Percentiles rank a stretch among this genome's conserved stretches.
Conservation (phyloP, 176 grass and related monocot species). For the Oryza glaberrima region DNA sequence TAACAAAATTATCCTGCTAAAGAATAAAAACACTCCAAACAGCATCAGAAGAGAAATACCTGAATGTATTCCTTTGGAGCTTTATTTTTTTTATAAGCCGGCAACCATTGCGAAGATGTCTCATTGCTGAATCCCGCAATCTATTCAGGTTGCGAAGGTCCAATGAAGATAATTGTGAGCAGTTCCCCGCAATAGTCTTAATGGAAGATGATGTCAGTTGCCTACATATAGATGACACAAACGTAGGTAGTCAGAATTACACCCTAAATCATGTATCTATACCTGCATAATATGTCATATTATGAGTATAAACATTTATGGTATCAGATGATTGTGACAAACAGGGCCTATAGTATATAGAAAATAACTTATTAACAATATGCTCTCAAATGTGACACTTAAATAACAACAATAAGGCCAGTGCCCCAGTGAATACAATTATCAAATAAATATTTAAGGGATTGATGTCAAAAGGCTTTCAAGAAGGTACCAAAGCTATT, state of each 20-base stretch:
- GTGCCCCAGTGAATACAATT: not conserved
- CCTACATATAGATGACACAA: slow-evolving; percentile 51
- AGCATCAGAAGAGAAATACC: slow-evolving; percentile 31
- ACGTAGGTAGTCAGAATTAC: slow-evolving; percentile 36
- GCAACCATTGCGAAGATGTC: slow-evolving; percentile 62
- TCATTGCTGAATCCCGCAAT: slow-evolving; percentile 54
- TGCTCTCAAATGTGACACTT: slow-evolving; percentile 7
- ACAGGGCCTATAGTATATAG: not conserved
- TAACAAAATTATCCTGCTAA: not conserved
- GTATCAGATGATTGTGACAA: not conserved
- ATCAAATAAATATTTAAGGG: not conserved
- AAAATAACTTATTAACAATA: not conserved
- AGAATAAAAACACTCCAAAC: not conserved
- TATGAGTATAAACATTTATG: slow-evolving; percentile 1
- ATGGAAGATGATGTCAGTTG: slow-evolving; percentile 80
- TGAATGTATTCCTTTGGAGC: slow-evolving; percentile 67
- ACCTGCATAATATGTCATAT: slow-evolving; percentile 24
- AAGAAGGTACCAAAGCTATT: slow-evolving; percentile 5
- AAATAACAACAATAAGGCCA: not conserved
- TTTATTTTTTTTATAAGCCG: slow-evolving; percentile 58
- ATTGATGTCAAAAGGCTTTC: not conserved
- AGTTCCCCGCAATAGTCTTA: slow-evolving; percentile 69
- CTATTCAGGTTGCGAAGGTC: slow-evolving; percentile 65
- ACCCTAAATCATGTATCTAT: not conserved
- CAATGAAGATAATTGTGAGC: slow-evolving; percentile 55